These are phyloP conservation scores for Eucalyptus pauciflora DNA, from an alignment of 345 rosid genomes.

Conservation along the genomic window DNA sequence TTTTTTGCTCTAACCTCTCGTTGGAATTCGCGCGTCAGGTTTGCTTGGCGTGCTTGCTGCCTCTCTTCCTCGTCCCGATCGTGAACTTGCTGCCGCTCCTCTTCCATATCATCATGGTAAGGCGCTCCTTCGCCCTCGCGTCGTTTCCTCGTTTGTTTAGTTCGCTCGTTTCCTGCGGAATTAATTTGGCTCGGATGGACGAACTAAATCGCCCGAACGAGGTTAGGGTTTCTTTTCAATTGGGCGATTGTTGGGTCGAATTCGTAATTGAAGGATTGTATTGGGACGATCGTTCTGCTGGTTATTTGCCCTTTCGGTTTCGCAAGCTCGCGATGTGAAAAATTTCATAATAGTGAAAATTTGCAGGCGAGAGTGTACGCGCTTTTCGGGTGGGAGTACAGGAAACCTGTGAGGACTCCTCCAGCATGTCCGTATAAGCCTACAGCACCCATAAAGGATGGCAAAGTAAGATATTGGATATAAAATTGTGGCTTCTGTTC, in stretches of 20 bases:
- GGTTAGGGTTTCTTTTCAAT: background rate
- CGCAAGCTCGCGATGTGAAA: background rate
- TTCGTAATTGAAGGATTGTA: background rate
- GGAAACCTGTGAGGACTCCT: constrained; percentile 79
- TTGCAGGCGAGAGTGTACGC: constrained; percentile 58
- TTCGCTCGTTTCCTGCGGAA: background rate
- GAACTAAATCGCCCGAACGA: background rate
- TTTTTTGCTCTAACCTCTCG: background rate
- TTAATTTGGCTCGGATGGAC: background rate
- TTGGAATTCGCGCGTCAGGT: constrained; percentile 21
- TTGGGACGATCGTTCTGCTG: background rate
- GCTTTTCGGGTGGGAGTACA: constrained; percentile 88
- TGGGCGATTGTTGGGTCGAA: background rate
- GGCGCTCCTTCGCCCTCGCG: background rate
- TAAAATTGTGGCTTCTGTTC: background rate
- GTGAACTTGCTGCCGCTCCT: constrained; percentile 68
- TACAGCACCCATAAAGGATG: constrained; percentile 14
- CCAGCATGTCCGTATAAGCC: constrained; percentile 86
- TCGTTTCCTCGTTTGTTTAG: background rate
- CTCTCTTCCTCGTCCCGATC: constrained; percentile 89
- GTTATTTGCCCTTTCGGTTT: background rate
- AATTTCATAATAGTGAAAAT: background rate
- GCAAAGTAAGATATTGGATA: constrained; percentile 25
- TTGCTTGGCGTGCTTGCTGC: constrained; percentile 80
- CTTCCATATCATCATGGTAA: constrained; percentile 57